Evolutionary conservation across 2,329 filamentous ascomycete species (phyloP), one percentile per base, ranked within the genome.

Genomic region (Curvularia lunata): DNA sequence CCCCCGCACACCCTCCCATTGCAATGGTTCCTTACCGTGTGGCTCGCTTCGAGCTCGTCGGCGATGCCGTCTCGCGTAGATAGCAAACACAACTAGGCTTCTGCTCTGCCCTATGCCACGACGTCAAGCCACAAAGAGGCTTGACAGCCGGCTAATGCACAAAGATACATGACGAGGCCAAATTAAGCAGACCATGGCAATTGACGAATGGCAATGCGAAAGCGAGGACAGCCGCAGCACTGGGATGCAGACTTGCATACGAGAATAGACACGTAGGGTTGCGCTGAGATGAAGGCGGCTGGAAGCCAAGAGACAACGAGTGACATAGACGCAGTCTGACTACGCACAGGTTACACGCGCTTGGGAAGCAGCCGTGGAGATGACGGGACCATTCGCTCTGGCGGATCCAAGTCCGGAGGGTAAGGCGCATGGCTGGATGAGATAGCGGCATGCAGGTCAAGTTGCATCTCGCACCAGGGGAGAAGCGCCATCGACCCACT

Each of bases 401-500:
- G 34, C 40, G 40, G 47, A 45, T 45, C 8, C 5, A 23, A 38
- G 32, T 41, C 27, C 48, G 48, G 30, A 30, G 27, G 21, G 23
- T 7, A 32, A 28, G 34, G 34, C 5, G 25, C 43, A 21, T 38
- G 28, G 46, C 28, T 43, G 21, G 37, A 23, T 30, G 45, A 19
- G n/a, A 52, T 48, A 42, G 54, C 42, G 47, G 47, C 48, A 56
- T 57, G 50, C 48, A 48, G 34, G 46, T 48, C 56, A 56, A 41
- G 57, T 38, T 46, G 41, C 40, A 45, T 48, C 50, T 30, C 52
- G 18, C 47, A 58, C 32, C 45, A 56, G 30, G 48, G 48, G 34
- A 40, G 51, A 46, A 56, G 18, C 48, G 58, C 60, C 61, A 54
- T 58, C n/a, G 61, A 52, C 52, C 55, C 52, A 56, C 58, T 48